Conservation (phyloP, 164 flowering plant species). For the Macadamia tetraphylla region DNA sequence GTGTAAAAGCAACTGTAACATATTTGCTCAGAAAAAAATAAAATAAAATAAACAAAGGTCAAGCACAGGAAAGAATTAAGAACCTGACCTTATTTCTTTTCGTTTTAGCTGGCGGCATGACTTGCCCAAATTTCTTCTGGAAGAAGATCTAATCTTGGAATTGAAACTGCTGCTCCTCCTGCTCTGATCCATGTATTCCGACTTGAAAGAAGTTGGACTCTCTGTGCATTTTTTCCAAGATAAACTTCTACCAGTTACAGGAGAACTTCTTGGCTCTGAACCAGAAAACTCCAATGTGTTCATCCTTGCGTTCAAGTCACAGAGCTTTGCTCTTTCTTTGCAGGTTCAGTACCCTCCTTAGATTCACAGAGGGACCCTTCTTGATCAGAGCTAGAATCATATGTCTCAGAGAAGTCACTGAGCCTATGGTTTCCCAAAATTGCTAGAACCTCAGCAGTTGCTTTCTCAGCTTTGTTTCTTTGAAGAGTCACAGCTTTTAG, state of each 20-base stretch:
- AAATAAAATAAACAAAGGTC: background rate
- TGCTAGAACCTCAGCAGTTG: slow-evolving; percentile 71
- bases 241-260: slow-evolving; percentile 47
- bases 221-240: slow-evolving; percentile 70
- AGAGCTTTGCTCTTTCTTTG: slow-evolving; percentile 27
- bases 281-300: slow-evolving; percentile 32
- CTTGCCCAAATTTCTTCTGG: slow-evolving; percentile 49
- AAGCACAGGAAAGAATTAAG: background rate
- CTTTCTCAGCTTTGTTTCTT: slow-evolving; percentile 76
- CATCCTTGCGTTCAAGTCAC: slow-evolving; percentile 17
- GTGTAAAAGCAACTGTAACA: background rate
- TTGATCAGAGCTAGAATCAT: slow-evolving; percentile 56
- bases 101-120: slow-evolving; percentile 76
- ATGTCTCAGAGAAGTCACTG: slow-evolving; percentile 51
- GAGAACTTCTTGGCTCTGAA: slow-evolving; percentile 47
- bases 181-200: slow-evolving; percentile 28
- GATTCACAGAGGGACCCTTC: slow-evolving; percentile 33
- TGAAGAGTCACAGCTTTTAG: slow-evolving; percentile 60
- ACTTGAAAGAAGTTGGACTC: slow-evolving; percentile 30
- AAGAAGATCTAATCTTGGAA: slow-evolving; percentile 34
- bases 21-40: background rate
- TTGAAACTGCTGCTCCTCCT: slow-evolving; percentile 34
- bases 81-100: slow-evolving; percentile 43
- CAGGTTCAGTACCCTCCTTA: slow-evolving; percentile 19
- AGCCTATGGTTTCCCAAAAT: slow-evolving; percentile 56